phyloP scores from a whole-genome alignment of 345 rosid species.

The Citrus cavaleriei region DNA sequence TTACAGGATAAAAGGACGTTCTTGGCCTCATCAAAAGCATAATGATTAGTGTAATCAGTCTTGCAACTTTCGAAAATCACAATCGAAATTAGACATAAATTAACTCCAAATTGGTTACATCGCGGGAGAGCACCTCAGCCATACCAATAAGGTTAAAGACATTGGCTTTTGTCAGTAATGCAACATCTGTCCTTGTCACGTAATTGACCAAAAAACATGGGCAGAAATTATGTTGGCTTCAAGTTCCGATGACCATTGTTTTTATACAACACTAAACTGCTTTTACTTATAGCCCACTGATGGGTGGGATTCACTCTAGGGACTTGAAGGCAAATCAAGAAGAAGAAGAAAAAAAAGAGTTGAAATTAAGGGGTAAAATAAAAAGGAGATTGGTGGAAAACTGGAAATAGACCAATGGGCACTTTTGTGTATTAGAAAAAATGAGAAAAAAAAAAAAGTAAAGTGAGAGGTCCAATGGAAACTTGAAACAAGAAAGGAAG shows the following conservation, averaged over 20 bases:
- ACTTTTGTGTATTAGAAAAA: neutral
- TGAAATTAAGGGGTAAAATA: no score
- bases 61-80: neutral
- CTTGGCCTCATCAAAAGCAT: neutral
- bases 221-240: conserved; percentile 9
- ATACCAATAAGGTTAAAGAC: neutral
- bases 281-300: neutral
- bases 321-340: neutral
- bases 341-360: neutral
- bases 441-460: neutral
- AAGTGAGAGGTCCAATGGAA: neutral
- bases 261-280: neutral
- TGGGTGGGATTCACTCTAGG: neutral
- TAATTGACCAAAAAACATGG: conserved; percentile 5
- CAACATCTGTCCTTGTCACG: neutral
- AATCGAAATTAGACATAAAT: neutral
- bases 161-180: neutral
- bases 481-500: conserved; percentile 13
- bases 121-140: neutral
- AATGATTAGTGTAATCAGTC: neutral
- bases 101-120: neutral
- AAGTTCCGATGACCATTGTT: conserved; percentile 23
- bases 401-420: neutral
- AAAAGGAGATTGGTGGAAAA: neutral
- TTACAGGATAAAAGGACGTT: neutral